Conservation (phyloP, 2,329 filamentous ascomycete genomes). For the Aulographum hederae region DNA sequence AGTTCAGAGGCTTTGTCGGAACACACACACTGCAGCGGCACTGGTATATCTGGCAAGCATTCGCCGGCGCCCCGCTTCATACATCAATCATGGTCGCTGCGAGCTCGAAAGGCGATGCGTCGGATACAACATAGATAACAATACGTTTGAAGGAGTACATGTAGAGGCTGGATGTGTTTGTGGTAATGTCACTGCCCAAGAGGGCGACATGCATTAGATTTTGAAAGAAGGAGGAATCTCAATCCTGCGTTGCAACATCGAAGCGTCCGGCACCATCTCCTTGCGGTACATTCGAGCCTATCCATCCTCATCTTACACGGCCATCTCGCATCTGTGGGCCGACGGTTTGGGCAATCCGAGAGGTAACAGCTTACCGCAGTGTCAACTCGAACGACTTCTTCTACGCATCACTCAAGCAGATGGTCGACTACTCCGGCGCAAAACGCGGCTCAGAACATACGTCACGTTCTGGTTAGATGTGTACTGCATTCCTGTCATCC, state of each 20-base stretch:
- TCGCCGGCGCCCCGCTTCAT: neutral
- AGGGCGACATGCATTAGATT: neutral
- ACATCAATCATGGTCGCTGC: neutral
- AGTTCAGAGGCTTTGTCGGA: too few relatives aligned
- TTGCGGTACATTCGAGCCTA: too few relatives aligned
- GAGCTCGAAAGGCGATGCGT: neutral
- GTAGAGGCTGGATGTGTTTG: neutral
- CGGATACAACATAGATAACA: neutral
- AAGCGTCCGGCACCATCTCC: neutral
- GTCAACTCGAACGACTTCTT: slow-evolving; percentile 4
- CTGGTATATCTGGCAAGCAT: too few relatives aligned
- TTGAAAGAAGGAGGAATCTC: neutral
- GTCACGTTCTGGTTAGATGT: too few relatives aligned
- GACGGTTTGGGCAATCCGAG: slow-evolving; percentile 7
- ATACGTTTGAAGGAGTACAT: neutral
- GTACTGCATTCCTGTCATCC: too few relatives aligned
- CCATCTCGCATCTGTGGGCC: slow-evolving; percentile 7
- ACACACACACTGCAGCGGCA: neutral
- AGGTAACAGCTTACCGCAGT: slow-evolving; percentile 4
- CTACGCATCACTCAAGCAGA: neutral
- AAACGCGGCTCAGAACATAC: too few relatives aligned
- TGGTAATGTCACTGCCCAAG: neutral
- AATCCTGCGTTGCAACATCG: neutral
- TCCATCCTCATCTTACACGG: slow-evolving; percentile 1
- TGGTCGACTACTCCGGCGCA: too few relatives aligned